Conservation (phyloP, 306 rosid genomes). For the Fagus crenata region DNA sequence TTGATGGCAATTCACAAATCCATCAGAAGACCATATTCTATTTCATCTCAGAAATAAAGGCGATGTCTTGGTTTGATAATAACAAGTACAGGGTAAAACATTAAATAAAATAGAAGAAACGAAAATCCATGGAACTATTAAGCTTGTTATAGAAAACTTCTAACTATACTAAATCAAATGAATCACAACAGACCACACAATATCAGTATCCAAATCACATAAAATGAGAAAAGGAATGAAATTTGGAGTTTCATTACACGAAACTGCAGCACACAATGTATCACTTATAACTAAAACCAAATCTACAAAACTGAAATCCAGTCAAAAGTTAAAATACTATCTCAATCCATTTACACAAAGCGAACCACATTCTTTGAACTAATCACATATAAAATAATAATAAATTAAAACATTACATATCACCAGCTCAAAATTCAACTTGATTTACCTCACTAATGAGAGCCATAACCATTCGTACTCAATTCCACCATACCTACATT, state of each 20-base stretch:
- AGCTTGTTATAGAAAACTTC: neutral
- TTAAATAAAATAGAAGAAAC: neutral
- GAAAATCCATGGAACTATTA: neutral
- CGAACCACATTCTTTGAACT: slow-evolving; percentile 17
- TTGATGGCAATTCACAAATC: neutral
- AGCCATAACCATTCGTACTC: slow-evolving; percentile 53
- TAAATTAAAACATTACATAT: neutral
- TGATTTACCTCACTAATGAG: slow-evolving; percentile 39
- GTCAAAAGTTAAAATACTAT: slow-evolving; percentile 11
- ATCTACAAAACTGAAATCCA: slow-evolving; percentile 21
- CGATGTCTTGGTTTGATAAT: neutral
- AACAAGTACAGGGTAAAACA: neutral
- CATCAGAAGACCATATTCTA: neutral
- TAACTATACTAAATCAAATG: neutral
- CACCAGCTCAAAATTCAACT: slow-evolving; percentile 15
- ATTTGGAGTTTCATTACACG: slow-evolving; percentile 6
- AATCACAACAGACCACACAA: neutral
- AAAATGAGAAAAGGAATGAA: slow-evolving; percentile 1
- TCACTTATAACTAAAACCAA: slow-evolving; percentile 20
- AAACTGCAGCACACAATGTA: neutral
- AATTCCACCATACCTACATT: slow-evolving; percentile 40
- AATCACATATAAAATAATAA: neutral
- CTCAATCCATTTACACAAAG: slow-evolving; percentile 28
- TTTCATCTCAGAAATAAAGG: neutral
- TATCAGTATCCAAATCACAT: slow-evolving; percentile 1